phyloP scores from a whole-genome alignment of 768 basidiomycete species.

The Tylopilus felleus region DNA sequence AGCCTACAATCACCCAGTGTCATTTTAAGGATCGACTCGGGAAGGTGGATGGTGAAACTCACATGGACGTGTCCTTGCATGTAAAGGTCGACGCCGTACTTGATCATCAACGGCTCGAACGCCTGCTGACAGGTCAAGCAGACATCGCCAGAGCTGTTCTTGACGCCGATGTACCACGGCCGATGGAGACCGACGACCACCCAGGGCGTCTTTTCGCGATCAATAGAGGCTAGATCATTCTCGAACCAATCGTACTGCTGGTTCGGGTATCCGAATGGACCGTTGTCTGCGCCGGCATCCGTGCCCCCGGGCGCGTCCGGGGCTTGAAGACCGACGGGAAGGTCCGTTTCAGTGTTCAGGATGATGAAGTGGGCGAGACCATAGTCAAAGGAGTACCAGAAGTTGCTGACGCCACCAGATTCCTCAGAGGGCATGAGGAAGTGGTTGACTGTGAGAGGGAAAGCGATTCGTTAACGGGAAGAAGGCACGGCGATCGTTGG shows the following conservation, averaged over 20 bases:
- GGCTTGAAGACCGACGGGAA: constrained; percentile 24
- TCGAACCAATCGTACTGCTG: constrained; percentile 29
- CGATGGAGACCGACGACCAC: constrained; percentile 27
- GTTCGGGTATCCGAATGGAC: constrained; percentile 24
- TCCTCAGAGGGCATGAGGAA: constrained; percentile 27
- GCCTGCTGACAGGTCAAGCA: constrained; percentile 24
- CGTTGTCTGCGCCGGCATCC: constrained; percentile 19
- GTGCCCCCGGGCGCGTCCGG: constrained; percentile 21
- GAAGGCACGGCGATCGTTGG: background rate
- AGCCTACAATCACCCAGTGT: background rate
- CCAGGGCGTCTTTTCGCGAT: constrained; percentile 25
- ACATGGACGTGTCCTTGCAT: constrained; percentile 25
- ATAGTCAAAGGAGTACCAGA: constrained; percentile 33
- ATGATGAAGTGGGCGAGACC: constrained; percentile 29
- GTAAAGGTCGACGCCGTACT: constrained; percentile 30
- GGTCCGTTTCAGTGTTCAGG: constrained; percentile 24
- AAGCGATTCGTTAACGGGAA: background rate
- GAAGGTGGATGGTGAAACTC: background rate
- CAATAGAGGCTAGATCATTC: constrained; percentile 19
- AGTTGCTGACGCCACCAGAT: constrained; percentile 26
- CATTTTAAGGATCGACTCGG: background rate
- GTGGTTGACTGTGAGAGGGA: constrained; percentile 21
- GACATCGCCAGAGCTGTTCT: constrained; percentile 3
- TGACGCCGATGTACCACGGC: constrained; percentile 22
- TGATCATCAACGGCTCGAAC: constrained; percentile 30